phyloP scores from a whole-genome alignment of 148 eudicot genomes.

The Rhododendron henanense region DNA sequence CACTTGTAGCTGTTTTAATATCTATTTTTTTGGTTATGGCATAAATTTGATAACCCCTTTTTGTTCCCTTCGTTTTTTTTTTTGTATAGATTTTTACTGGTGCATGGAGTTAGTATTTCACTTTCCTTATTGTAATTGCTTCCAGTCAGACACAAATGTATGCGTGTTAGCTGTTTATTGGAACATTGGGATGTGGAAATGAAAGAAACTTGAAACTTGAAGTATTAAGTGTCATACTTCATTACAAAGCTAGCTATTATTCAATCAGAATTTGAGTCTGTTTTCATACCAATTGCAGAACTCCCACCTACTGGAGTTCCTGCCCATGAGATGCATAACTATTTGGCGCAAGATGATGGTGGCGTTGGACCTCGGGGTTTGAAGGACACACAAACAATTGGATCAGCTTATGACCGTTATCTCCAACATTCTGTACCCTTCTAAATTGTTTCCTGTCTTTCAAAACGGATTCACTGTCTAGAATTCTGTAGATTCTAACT shows the following conservation, averaged over 20 bases:
- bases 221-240: neutral
- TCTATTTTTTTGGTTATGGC: neutral
- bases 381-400: slow-evolving; percentile 52
- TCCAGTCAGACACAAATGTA: neutral
- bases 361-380: slow-evolving; percentile 29
- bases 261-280: neutral
- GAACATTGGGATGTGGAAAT: neutral
- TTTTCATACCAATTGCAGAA: slow-evolving; percentile 28
- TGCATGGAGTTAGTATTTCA: neutral
- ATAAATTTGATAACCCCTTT: neutral
- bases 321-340: slow-evolving; percentile 34
- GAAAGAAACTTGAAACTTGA: neutral
- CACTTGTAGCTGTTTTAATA: neutral
- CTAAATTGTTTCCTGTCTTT: neutral
- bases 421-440: slow-evolving; percentile 51
- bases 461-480: neutral
- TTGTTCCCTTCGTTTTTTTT: too few species aligned
- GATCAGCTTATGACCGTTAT: slow-evolving; percentile 66
- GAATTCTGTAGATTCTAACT: neutral
- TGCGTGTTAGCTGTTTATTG: neutral
- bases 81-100: neutral
- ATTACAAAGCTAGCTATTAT: neutral
- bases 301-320: slow-evolving; percentile 34
- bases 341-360: slow-evolving; percentile 40
- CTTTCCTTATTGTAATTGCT: neutral